A percentile compares a stretch with the other conserved stretches of the same genome.
Conservation (phyloP, 768 basidiomycete genomes). For the Boletellus ananas region DNA sequence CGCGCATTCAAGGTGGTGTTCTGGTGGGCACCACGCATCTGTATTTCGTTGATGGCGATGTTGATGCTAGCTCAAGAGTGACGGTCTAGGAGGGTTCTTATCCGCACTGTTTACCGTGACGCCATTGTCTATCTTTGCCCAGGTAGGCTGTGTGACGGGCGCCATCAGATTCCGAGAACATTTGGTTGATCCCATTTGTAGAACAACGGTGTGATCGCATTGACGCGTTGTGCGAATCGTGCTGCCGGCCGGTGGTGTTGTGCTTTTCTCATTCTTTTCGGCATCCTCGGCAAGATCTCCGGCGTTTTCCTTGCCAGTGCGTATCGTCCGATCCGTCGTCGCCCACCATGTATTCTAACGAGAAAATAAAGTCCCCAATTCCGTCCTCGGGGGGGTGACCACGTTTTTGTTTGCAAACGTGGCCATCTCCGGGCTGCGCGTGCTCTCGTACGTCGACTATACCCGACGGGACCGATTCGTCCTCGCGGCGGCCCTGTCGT, state of each 20-base stretch:
- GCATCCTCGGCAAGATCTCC: conserved; percentile 75
- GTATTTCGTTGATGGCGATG: neutral
- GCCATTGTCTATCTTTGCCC: conserved; percentile 76
- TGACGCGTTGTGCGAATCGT: conserved; percentile 82
- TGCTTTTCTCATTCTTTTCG: conserved; percentile 74
- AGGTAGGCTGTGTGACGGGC: conserved; percentile 27
- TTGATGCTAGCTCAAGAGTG: conserved; percentile 40
- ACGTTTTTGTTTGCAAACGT: conserved; percentile 84
- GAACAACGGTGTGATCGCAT: conserved; percentile 80
- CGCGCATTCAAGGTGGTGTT: conserved; percentile 79
- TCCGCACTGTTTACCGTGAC: conserved; percentile 80
- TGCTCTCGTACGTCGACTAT: conserved; percentile 57
- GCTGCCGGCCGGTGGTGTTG: conserved; percentile 79
- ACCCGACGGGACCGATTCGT: conserved; percentile 66
- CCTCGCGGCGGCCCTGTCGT: conserved; percentile 62
- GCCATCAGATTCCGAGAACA: neutral
- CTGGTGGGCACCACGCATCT: conserved; percentile 39
- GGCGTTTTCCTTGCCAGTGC: conserved; percentile 76
- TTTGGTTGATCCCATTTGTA: conserved; percentile 20
- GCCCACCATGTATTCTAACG: neutral
- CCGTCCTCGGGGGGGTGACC: conserved; percentile 81
- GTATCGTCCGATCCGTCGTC: conserved; percentile 12
- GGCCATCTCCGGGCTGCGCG: conserved; percentile 64
- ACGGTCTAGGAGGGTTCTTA: conserved; percentile 77
- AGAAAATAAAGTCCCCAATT: conserved; percentile 53